phyloP scores from a whole-genome alignment of 1,284 basidiomycete species.

The Cryptococcus maquisensis region DNA sequence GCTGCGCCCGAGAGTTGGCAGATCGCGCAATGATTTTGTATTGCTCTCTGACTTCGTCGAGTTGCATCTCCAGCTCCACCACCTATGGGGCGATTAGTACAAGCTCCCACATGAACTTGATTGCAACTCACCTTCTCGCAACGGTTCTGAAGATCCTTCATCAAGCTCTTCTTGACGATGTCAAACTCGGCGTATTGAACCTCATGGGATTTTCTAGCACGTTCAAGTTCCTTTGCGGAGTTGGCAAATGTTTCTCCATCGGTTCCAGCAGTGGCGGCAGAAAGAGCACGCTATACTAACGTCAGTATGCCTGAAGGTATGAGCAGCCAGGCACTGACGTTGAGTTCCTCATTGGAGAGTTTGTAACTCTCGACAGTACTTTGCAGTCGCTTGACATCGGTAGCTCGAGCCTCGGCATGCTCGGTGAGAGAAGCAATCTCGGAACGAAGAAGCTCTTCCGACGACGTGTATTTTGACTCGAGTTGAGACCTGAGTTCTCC shows the following conservation, averaged over 20 bases:
- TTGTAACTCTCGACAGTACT: conserved; percentile 88
- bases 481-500: conserved; percentile 90
- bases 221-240: conserved; percentile 94
- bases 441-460: conserved; percentile 79
- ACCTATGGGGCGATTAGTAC: conserved; percentile 58
- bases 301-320: neutral
- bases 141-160: conserved; percentile 97
- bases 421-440: conserved; percentile 89
- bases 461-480: conserved; percentile 86
- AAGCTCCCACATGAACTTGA: neutral
- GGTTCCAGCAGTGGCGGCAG: conserved; percentile 91
- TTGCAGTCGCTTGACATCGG: conserved; percentile 80
- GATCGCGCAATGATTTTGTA: conserved; percentile 98
- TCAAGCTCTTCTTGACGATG: conserved; percentile 95
- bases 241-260: conserved; percentile 94
- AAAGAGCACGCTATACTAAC: conserved; percentile 75
- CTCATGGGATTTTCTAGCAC: conserved; percentile 93
- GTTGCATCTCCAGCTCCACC: conserved; percentile 96
- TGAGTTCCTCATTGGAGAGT: conserved; percentile 95
- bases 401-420: conserved; percentile 79
- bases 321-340: conserved; percentile 56
- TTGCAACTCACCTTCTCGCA: conserved; percentile 83
- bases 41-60: conserved; percentile 98
- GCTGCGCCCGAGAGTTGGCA: conserved; percentile 95
- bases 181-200: conserved; percentile 97